Evolutionary conservation across 2,329 filamentous ascomycete genomes (phyloP).

Genomic region (Pezicula carpinea): DNA sequence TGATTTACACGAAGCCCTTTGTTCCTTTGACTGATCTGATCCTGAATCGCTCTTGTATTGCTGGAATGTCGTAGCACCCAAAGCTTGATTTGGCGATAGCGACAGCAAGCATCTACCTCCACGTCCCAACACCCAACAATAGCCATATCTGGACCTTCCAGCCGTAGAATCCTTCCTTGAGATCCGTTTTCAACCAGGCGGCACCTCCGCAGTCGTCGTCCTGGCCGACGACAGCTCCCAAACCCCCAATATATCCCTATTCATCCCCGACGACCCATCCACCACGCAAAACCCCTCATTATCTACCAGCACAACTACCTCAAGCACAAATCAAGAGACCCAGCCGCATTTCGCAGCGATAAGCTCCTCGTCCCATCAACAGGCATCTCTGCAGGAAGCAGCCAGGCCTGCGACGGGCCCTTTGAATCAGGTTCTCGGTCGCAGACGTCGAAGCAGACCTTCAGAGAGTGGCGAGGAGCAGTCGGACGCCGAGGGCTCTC

Average conservation of each 20-base stretch:
- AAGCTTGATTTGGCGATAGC: constrained; percentile 4
- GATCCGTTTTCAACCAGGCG: constrained; percentile 28
- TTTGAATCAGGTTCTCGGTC: constrained; percentile 43
- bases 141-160: constrained; percentile 9
- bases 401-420: constrained; percentile 24
- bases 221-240: constrained; percentile 67
- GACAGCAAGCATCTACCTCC: constrained; percentile 4
- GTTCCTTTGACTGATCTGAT: not conserved
- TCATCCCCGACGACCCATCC: constrained; percentile 63
- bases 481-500: constrained; percentile 25
- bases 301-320: constrained; percentile 42
- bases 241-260: constrained; percentile 49
- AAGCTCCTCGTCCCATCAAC: constrained; percentile 1
- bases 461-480: constrained; percentile 32
- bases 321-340: constrained; percentile 32
- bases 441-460: constrained; percentile 46
- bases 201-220: constrained; percentile 54
- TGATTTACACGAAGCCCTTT: not conserved
- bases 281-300: constrained; percentile 45
- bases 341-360: constrained; percentile 14
- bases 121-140: constrained; percentile 3
- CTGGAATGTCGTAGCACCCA: not conserved
- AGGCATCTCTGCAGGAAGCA: constrained; percentile 32
- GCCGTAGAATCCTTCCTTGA: constrained; percentile 9
- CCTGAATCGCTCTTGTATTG: not conserved